Conservation (phyloP, 345 rosid species). For the Boechera divaricarpa region DNA sequence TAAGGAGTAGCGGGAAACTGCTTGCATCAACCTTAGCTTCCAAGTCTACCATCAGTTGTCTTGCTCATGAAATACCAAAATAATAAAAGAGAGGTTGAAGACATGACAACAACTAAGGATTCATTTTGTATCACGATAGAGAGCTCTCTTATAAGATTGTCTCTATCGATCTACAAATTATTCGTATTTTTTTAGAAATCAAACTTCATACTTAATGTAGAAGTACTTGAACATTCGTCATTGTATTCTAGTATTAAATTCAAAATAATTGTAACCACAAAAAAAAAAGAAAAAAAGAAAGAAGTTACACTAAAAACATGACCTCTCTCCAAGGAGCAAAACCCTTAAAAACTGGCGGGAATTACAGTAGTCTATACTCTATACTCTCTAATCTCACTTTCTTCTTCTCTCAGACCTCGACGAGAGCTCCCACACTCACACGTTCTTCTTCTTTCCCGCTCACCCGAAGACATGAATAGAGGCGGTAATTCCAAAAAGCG, state of each 20-base stretch:
- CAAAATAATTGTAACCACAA: no score
- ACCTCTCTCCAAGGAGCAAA: not conserved
- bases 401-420: not conserved
- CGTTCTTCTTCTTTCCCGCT: conserved; percentile 13
- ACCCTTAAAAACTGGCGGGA: conserved; percentile 45
- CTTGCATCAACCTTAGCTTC: no score
- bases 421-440: not conserved
- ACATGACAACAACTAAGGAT: no score
- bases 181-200: not conserved
- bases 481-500: conserved; percentile 65
- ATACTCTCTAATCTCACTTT: not conserved
- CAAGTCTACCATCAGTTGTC: no score
- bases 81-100: not conserved
- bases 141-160: not conserved
- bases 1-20: no score
- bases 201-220: not conserved
- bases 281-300: not conserved
- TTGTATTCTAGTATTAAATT: no score
- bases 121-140: not conserved
- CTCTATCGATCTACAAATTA: not conserved
- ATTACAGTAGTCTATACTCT: conserved; percentile 2
- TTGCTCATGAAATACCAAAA: not conserved
- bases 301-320: not conserved
- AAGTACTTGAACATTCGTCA: no score
- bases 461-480: conserved; percentile 50